These are phyloP conservation scores for Pleurotus salmoneostramineus DNA, from an alignment of 768 basidiomycete genomes.

Conservation along the genomic window DNA sequence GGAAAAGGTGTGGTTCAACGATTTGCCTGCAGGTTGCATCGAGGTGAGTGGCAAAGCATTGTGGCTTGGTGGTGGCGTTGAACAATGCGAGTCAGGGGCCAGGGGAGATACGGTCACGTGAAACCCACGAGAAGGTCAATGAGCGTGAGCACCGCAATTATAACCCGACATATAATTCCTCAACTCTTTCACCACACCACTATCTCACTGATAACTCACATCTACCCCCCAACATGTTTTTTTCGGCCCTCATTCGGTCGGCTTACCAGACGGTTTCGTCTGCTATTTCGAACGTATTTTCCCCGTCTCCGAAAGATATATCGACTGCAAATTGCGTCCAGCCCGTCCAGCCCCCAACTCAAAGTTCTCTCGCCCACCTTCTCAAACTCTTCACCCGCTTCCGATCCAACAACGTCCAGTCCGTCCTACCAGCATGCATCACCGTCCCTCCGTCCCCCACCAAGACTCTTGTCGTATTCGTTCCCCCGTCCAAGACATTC, in stretches of 20 bases:
- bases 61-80: background rate
- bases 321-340: background rate
- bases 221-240: background rate
- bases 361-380: background rate
- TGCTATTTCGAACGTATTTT: background rate
- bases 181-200: background rate
- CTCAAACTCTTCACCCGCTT: background rate
- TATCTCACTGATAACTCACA: background rate
- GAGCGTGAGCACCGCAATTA: background rate
- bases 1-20: background rate
- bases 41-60: background rate
- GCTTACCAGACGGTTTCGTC: background rate
- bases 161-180: background rate
- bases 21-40: background rate
- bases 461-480: background rate
- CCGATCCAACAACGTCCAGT: background rate
- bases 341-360: background rate
- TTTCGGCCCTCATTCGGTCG: background rate
- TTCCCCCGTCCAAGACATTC: background rate
- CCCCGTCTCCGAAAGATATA: background rate
- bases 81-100: background rate
- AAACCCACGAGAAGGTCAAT: background rate
- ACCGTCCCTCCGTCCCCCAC: background rate
- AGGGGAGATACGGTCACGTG: background rate
- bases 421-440: background rate